phyloP scores from a whole-genome alignment of 2,329 filamentous ascomycete species.

The Fusarium irregulare region DNA sequence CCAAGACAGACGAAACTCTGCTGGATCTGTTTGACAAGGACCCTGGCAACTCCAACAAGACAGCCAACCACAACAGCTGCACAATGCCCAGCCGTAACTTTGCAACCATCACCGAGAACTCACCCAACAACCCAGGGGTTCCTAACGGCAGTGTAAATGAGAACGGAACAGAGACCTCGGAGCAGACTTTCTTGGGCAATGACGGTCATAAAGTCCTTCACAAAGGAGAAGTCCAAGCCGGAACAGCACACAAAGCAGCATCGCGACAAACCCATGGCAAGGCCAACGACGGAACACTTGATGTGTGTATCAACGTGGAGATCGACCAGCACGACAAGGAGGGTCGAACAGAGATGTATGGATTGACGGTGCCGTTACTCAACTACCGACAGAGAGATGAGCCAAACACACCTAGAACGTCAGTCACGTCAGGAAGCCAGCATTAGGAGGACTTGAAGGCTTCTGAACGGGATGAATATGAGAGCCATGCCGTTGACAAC shows the following conservation, averaged over 20 bases:
- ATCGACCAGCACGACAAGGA: slow-evolving; percentile 83
- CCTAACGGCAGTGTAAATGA: slow-evolving; percentile 41
- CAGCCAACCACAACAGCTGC: slow-evolving; percentile 78
- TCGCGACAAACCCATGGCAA: slow-evolving; percentile 64
- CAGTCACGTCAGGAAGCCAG: slow-evolving; percentile 30
- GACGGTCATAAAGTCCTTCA: slow-evolving; percentile 80
- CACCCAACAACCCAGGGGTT: slow-evolving; percentile 62
- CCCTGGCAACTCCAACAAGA: slow-evolving; percentile 81
- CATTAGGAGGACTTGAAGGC: slow-evolving; percentile 20
- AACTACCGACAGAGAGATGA: slow-evolving; percentile 50
- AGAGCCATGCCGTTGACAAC: neutral
- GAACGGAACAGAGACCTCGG: slow-evolving; percentile 30
- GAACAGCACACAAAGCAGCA: slow-evolving; percentile 81
- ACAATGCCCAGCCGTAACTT: slow-evolving; percentile 96
- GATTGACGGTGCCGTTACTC: slow-evolving; percentile 84
- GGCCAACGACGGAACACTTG: slow-evolving; percentile 71
- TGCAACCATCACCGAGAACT: slow-evolving; percentile 89
- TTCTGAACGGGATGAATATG: neutral
- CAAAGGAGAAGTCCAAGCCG: slow-evolving; percentile 79
- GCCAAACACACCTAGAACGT: slow-evolving; percentile 43
- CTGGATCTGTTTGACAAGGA: slow-evolving; percentile 93
- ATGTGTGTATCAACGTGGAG: slow-evolving; percentile 88
- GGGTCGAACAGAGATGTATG: slow-evolving; percentile 84
- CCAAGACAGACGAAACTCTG: slow-evolving; percentile 89
- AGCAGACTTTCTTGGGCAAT: slow-evolving; percentile 57